These are phyloP conservation scores for Somion occarium DNA, from an alignment of 1,284 basidiomycete genomes.

Conservation along the genomic window DNA sequence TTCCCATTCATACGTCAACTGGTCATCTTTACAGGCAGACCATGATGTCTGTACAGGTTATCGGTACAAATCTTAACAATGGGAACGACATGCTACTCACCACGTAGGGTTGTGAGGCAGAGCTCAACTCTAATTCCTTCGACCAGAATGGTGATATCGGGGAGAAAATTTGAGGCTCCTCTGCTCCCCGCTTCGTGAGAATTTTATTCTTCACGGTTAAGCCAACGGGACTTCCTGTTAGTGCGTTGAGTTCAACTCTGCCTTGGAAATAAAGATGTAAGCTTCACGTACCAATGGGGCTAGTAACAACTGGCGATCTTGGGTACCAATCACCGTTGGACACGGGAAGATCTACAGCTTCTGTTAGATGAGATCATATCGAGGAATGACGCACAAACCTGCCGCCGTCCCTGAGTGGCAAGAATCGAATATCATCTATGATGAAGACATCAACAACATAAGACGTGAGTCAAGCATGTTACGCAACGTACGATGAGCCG, in stretches of 20 bases:
- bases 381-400: slow-evolving; percentile 11
- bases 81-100: neutral
- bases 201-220: neutral
- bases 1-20: slow-evolving; percentile 12
- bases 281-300: neutral
- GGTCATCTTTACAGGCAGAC: slow-evolving; percentile 19
- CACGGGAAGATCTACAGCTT: neutral
- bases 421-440: slow-evolving; percentile 11
- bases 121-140: neutral
- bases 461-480: too few relatives aligned
- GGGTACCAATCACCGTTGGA: neutral
- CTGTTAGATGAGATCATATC: neutral
- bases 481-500: slow-evolving; percentile 5
- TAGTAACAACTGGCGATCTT: neutral
- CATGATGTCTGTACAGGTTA: slow-evolving; percentile 13
- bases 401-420: slow-evolving; percentile 18
- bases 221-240: neutral
- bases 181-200: neutral
- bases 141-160: neutral
- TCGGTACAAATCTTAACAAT: neutral
- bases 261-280: neutral
- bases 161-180: neutral
- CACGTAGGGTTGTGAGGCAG: neutral
- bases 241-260: neutral
- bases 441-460: neutral